These are phyloP conservation scores for Paspalum vaginatum DNA, from an alignment of 176 grass and related monocot genomes.

Conservation along the genomic window DNA sequence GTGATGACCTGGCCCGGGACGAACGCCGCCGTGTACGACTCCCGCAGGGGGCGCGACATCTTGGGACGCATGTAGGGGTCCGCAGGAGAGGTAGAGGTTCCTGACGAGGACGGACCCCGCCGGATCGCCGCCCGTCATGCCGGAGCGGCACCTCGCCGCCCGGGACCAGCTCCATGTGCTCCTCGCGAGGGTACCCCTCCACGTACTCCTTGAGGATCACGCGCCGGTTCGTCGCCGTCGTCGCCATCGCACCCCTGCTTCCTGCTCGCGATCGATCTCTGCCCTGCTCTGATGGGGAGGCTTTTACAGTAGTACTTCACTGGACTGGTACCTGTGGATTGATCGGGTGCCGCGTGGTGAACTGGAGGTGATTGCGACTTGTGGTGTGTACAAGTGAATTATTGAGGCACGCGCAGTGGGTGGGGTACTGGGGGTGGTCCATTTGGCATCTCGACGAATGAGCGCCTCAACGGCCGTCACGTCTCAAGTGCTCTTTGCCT, in stretches of 20 bases:
- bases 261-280: background rate
- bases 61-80: slow-evolving; percentile 66
- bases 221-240: slow-evolving; percentile 41
- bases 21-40: slow-evolving; percentile 53
- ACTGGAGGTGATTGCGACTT: background rate
- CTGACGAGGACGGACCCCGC: slow-evolving; percentile 39
- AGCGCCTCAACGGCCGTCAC: background rate
- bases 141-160: slow-evolving; percentile 5
- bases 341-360: no score
- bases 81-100: slow-evolving; percentile 79
- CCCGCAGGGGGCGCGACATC: slow-evolving; percentile 50
- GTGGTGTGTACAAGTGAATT: background rate
- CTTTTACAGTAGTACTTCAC: background rate
- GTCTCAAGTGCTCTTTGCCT: background rate
- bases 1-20: slow-evolving; percentile 54
- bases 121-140: slow-evolving; percentile 2
- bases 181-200: slow-evolving; percentile 47
- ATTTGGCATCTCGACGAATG: background rate
- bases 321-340: background rate
- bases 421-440: no score
- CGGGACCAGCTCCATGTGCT: slow-evolving; percentile 45
- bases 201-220: slow-evolving; percentile 64
- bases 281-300: background rate
- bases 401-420: no score
- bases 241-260: background rate